Evolutionary conservation across 805 yeast genomes (phyloP), one percentile per base, ranked within the genome.

Genomic region (Yamadazyma paraphyllophila): DNA sequence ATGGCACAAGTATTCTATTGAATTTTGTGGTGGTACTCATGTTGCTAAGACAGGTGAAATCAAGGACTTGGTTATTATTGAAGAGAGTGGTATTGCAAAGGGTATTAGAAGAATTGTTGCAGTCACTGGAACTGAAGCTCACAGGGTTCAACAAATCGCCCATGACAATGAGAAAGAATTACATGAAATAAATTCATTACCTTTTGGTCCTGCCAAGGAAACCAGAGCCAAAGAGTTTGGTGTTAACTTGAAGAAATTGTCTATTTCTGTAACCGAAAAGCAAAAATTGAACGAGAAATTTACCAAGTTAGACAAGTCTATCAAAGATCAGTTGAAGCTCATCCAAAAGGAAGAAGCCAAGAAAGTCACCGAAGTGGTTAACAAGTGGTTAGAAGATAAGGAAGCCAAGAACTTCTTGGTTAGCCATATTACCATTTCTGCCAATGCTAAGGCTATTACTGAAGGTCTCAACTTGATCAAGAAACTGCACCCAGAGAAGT

Each of bases 11-110:
- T 74, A 78, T 60, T 88, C 97, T 1, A 77, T 94, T 54, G 99
- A 94, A 73, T 94, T 94, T 77, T 94, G 99, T 72, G 99, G 99
- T 71, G 99, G 99, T 71, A 94, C 99, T 10, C 99, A 94, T 61
- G 97, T 94, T 54, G 77, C 80, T 41, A 85, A 86, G 68, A 92
- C 98, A 14, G 86, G 92, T 50, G 98, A 92, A 49, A 94, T 94
- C 64, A 90, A 90, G 66, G 92, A 88, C 55, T 80, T 94, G 53
- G 88, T 94, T 30, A 79, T 94, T 44, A 74, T 85, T 51, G 99
- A 94, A 74, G 99, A 94, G 71, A 81, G 88, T 53, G 98, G 99
- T 69, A 94, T 94, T 66, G 98, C 99, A 50, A 94, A 94, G 74
- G 99, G 99, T 70, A 89, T 90, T 52, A 83, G 99, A 73, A 88